These are phyloP conservation scores for Epichloe uncinata DNA, from an alignment of 2,329 filamentous ascomycete genomes.

Conservation along the genomic window DNA sequence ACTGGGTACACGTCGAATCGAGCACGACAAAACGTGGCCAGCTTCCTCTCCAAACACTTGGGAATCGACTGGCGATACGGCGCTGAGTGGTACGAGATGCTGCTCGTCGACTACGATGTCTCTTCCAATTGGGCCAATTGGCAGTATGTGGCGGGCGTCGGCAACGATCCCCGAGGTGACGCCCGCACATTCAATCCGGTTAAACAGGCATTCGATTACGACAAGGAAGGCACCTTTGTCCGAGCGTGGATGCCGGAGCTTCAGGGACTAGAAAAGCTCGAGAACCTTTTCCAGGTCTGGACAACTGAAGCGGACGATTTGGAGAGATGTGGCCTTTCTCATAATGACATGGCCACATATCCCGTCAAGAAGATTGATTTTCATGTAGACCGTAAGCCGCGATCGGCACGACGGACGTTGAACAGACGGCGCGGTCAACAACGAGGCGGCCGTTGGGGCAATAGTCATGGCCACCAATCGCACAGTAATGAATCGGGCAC, in stretches of 20 bases:
- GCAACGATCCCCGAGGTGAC: conserved; percentile 62
- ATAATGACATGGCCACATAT: conserved; percentile 51
- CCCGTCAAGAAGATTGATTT: conserved; percentile 56
- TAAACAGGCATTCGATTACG: conserved; percentile 69
- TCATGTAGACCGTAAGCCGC: conserved; percentile 37
- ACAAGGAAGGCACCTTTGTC: conserved; percentile 55
- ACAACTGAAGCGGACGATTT: conserved; percentile 47
- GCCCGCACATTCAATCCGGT: conserved; percentile 69
- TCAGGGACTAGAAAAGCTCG: conserved; percentile 34
- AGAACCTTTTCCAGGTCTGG: conserved; percentile 58
- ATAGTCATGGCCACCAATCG: not conserved
- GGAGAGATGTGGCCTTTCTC: conserved; percentile 39
- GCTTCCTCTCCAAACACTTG: conserved; percentile 59
- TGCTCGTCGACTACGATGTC: conserved; percentile 64
- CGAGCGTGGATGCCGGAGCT: conserved; percentile 62
- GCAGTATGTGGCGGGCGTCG: conserved; percentile 70
- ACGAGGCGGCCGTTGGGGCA: conserved; percentile 10
- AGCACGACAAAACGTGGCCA: conserved; percentile 63
- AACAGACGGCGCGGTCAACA: conserved; percentile 13
- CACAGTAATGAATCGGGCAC: conserved; percentile 1
- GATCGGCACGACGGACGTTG: conserved; percentile 11
- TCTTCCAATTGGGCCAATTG: conserved; percentile 71
- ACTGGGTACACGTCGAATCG: conserved; percentile 72
- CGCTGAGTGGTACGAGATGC: conserved; percentile 69
- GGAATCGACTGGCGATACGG: conserved; percentile 68